phyloP scores from a whole-genome alignment of 805 yeast species.

The Myxozyma sirexii region DNA sequence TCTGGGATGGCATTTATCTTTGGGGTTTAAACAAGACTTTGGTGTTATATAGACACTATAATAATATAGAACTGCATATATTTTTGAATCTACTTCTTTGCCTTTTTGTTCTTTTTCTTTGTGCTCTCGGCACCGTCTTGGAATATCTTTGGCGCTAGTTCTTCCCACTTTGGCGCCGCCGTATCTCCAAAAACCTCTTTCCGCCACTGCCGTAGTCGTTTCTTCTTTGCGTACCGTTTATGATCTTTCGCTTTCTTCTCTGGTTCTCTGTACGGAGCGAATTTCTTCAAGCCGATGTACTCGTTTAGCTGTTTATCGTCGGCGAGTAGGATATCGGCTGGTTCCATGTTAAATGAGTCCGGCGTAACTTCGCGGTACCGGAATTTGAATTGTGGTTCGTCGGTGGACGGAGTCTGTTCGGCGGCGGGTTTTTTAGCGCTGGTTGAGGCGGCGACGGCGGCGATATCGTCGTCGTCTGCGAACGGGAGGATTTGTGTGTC shows the following conservation, averaged over 20 bases:
- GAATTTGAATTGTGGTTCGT: constrained; percentile 48
- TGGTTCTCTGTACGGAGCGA: constrained; percentile 86
- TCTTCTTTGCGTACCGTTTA: constrained; percentile 80
- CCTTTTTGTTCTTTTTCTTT: not conserved
- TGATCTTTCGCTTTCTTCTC: constrained; percentile 75
- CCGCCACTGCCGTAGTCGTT: constrained; percentile 87
- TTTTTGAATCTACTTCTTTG: not conserved
- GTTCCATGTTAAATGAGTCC: constrained; percentile 81
- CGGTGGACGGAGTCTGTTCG: not conserved
- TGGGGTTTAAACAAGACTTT: not conserved
- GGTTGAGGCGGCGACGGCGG: not conserved
- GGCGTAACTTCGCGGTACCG: constrained; percentile 94
- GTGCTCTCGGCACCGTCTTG: not conserved
- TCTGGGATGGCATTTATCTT: too few relatives aligned
- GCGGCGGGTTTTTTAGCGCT: not conserved
- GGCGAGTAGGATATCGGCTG: constrained; percentile 86
- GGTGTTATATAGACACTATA: not conserved
- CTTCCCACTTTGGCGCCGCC: constrained; percentile 43
- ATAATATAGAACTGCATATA: too few relatives aligned
- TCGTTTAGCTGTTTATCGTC: constrained; percentile 84
- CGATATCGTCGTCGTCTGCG: constrained; percentile 50
- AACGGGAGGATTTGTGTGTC: constrained; percentile 63
- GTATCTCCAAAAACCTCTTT: constrained; percentile 71
- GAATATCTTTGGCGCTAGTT: constrained; percentile 2
- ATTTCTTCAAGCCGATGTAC: constrained; percentile 83